Base-by-base conservation (phyloP, 139 green algal species). In the Coelastrella sp. region DNA sequence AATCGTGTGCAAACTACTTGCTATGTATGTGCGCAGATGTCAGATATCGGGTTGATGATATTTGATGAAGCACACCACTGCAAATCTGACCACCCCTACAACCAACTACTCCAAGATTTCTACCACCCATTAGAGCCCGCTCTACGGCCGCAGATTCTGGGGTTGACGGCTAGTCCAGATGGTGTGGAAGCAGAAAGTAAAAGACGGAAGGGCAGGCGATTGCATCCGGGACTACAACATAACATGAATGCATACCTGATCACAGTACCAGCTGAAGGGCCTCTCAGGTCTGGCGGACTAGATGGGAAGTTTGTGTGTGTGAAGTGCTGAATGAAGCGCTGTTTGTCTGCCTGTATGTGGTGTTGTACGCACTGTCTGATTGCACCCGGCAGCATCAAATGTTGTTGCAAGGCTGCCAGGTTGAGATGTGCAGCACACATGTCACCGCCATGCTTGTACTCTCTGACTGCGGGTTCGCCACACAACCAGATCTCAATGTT, bases 1-100 rank as follows among this genome's bases (percentile, higher is more conserved):
- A 11, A 77, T 16, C 17, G 19, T 77, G 19, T 77, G 71, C 8
- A n/a, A 32, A 16, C 7, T 10, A 77, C 71, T 47, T 77, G 13
- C 16, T 77, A 10, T n/a, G 13, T 77, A 3, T 23, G 13, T 23
- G 0, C 71, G 14, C 71, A 76, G 93, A 96, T 88, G 80, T n/a
- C 54, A 80, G 71, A 87, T 22, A 81, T 94, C 0, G 81, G 93
- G 20, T 80, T 95, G 80, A 58, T 95, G 23, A 83, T 95, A 4
- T 76, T 95, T 71, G 93, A 95, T 66, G 93, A 95, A 82, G 92
- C 87, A 59, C 93, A 95, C 60, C 93, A 94, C 85, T 92, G 92
- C 60, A 84, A 93, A n/a, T 86, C 81, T 7, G 86, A 93, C 68
- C 89, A 93, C 91, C 80, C 93, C 19, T 91, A 91, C 87, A 86